Percentiles rank a stretch among this genome's conserved stretches.
phyloP scores from a whole-genome alignment of 108 stramenopile species.

The Chaetoceros muelleri region DNA sequence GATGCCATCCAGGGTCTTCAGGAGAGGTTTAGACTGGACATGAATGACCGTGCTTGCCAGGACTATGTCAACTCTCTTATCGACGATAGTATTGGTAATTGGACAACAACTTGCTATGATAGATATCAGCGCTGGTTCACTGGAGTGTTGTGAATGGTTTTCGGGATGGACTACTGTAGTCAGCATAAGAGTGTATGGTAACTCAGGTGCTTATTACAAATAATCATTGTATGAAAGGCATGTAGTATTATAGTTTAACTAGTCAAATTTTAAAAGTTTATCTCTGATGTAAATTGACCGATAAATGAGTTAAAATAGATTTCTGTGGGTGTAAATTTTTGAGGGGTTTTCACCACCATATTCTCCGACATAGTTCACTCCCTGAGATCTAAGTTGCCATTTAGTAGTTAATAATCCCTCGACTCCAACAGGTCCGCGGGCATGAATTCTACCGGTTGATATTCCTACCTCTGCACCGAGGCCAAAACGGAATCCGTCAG shows the following conservation, averaged over 20 bases:
- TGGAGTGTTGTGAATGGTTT: conserved; percentile 64
- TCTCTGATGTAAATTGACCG: too few species aligned
- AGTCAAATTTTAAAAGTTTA: too few species aligned
- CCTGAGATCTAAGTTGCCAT: conserved; percentile 80
- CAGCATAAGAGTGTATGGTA: too few species aligned
- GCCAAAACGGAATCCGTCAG: conserved; percentile 97
- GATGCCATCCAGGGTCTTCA: conserved; percentile 71
- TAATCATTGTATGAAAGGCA: too few species aligned
- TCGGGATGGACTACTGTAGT: too few species aligned
- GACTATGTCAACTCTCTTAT: conserved; percentile 86
- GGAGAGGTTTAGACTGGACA: conserved; percentile 75
- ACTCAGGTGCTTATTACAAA: too few species aligned
- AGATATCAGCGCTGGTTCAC: conserved; percentile 89
- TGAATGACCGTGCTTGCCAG: conserved; percentile 62
- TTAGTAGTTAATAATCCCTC: conserved; percentile 94
- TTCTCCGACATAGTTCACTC: conserved; percentile 37
- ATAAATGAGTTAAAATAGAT: conserved; percentile 31
- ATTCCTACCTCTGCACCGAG: conserved; percentile 98
- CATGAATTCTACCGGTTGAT: conserved; percentile 93
- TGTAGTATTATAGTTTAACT: too few species aligned
- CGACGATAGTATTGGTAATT: conserved; percentile 87
- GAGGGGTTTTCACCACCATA: conserved; percentile 39
- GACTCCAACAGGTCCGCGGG: conserved; percentile 95
- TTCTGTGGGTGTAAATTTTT: conserved; percentile 65
- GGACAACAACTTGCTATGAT: conserved; percentile 94